Conservation (phyloP, 192 early-diverging fungal genomes). For the Coemansia sp. region DNA sequence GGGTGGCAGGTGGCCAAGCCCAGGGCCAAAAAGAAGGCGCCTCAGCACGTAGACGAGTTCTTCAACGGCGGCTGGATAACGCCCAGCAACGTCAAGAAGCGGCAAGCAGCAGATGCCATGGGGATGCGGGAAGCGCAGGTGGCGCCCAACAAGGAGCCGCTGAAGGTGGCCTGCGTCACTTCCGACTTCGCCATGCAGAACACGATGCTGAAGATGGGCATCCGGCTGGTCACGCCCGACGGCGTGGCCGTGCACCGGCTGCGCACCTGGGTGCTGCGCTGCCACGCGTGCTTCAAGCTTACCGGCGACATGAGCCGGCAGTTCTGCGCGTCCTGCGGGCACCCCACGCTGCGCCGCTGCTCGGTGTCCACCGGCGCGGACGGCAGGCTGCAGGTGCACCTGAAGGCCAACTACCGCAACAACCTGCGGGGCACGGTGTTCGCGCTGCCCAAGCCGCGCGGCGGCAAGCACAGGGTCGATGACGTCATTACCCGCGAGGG, state of each 20-base stretch:
- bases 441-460: conserved; percentile 78
- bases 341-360: conserved; percentile 79
- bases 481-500: conserved; percentile 88
- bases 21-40: conserved; percentile 25
- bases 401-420: conserved; percentile 90
- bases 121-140: conserved; percentile 48
- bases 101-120: conserved; percentile 59
- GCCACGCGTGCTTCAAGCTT: conserved; percentile 87
- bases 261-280: conserved; percentile 88
- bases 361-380: conserved; percentile 75
- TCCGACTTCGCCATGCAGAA: conserved; percentile 97
- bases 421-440: conserved; percentile 86
- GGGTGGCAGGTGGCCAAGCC: conserved; percentile 53
- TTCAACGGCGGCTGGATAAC: conserved; percentile 91
- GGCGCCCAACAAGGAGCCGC: conserved; percentile 12
- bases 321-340: conserved; percentile 93
- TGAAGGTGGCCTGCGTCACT: conserved; percentile 86
- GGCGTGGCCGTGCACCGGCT: conserved; percentile 73
- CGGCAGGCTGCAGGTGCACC: conserved; percentile 75
- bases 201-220: conserved; percentile 88
- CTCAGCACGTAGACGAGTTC: conserved; percentile 50
- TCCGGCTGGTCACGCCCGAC: conserved; percentile 80
- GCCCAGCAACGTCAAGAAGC: conserved; percentile 75
- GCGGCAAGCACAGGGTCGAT: conserved; percentile 66
- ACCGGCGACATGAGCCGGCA: conserved; percentile 83